phyloP scores from a whole-genome alignment of 345 rosid genomes.

The Sonneratia alba region DNA sequence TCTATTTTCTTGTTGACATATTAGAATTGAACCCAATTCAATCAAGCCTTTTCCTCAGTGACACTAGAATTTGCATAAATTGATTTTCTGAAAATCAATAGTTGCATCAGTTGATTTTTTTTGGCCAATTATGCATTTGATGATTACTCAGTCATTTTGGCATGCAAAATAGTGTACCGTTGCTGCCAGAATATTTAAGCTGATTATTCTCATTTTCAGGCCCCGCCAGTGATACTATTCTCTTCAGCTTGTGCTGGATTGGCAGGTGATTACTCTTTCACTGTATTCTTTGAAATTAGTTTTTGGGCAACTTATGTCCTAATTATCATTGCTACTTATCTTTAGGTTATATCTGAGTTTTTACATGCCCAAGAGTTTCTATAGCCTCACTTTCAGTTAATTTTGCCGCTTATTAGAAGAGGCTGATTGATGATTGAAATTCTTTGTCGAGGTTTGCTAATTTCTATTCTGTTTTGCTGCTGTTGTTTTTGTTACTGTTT shows the following conservation, averaged over 20 bases:
- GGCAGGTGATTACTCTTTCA: slow-evolving; percentile 38
- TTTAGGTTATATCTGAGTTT: not conserved
- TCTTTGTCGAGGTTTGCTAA: not conserved
- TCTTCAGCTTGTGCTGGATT: slow-evolving; percentile 88
- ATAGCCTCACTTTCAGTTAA: not conserved
- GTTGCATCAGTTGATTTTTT: not conserved
- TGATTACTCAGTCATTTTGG: not conserved
- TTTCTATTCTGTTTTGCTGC: not conserved
- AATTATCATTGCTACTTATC: not conserved
- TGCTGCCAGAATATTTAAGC: slow-evolving; percentile 5
- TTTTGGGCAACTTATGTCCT: not conserved
- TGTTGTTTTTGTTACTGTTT: not conserved
- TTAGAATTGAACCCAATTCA: not conserved
- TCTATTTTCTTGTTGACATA: not conserved
- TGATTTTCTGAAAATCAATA: not conserved
- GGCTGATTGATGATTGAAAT: not conserved
- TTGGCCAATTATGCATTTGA: not conserved
- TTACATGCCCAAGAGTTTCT: not conserved
- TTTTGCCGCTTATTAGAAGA: not conserved
- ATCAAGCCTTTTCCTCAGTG: not conserved
- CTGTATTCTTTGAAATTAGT: not conserved
- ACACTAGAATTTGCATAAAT: not conserved
- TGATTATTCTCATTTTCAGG: slow-evolving; percentile 38
- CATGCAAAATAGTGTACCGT: not conserved
- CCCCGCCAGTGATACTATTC: slow-evolving; percentile 88